phyloP scores from a whole-genome alignment of 2,329 filamentous ascomycete genomes.

The Amphichorda felina region DNA sequence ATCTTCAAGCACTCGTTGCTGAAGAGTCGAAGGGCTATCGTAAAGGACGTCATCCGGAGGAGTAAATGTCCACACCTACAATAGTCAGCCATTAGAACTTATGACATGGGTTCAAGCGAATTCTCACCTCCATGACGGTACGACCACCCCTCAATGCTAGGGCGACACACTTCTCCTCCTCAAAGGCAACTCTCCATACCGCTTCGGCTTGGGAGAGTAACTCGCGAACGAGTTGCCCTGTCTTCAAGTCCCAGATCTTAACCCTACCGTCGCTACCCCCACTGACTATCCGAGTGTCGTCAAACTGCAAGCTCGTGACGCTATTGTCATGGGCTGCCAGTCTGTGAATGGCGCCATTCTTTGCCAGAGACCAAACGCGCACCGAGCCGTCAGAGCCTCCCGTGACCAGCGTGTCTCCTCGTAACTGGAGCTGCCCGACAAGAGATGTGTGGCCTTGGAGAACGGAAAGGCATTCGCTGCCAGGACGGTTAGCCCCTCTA shows the following conservation, averaged over 20 bases:
- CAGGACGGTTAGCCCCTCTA: background rate
- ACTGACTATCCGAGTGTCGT: slow-evolving; percentile 88
- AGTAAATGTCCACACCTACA: slow-evolving; percentile 86
- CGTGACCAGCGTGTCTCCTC: slow-evolving; percentile 86
- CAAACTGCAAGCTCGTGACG: slow-evolving; percentile 94
- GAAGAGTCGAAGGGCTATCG: slow-evolving; percentile 38
- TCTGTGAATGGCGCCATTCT: slow-evolving; percentile 84
- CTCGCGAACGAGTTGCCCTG: slow-evolving; percentile 80
- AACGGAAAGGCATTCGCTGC: slow-evolving; percentile 70
- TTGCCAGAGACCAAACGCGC: slow-evolving; percentile 86
- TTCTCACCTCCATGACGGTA: slow-evolving; percentile 91
- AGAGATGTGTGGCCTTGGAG: slow-evolving; percentile 94
- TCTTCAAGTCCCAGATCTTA: slow-evolving; percentile 96
- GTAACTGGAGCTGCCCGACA: slow-evolving; percentile 93
- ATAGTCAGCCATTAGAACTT: slow-evolving; percentile 4
- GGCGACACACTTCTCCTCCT: slow-evolving; percentile 95
- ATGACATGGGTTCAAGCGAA: background rate
- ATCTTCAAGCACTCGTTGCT: slow-evolving; percentile 33
- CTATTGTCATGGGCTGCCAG: slow-evolving; percentile 96
- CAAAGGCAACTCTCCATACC: slow-evolving; percentile 95
- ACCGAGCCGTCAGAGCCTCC: slow-evolving; percentile 95
- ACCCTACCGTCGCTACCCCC: slow-evolving; percentile 95
- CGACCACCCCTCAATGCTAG: slow-evolving; percentile 76
- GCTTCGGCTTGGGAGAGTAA: slow-evolving; percentile 85
- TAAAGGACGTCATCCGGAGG: slow-evolving; percentile 61